Evolutionary conservation across 495 filamentous ascomycete genomes (phyloP).

Genomic region (Astrothelium macrocarpum): DNA sequence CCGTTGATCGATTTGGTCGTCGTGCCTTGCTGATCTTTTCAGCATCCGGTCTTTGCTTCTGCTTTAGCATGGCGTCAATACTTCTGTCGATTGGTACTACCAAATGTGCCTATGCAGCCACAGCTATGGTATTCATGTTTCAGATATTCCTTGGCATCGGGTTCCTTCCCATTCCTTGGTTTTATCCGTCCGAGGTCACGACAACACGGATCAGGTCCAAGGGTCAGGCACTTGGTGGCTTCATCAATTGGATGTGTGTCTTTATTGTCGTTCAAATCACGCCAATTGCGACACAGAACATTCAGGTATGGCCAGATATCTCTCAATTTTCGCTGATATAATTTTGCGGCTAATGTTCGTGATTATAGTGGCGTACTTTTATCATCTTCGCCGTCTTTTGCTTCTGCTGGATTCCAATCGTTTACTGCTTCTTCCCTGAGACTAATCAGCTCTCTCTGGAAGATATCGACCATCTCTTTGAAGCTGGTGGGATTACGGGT

Average conservation of each 20-base stretch:
- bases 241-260: constrained; percentile 43
- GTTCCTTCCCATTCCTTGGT: constrained; percentile 27
- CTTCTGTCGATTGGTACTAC: background rate
- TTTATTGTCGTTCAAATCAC: constrained; percentile 43
- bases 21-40: background rate
- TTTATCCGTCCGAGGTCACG: constrained; percentile 13
- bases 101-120: constrained; percentile 19
- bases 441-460: constrained; percentile 40
- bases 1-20: background rate
- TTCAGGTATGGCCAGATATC: constrained; percentile 19
- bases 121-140: constrained; percentile 35
- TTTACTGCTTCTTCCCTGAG: constrained; percentile 38
- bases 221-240: constrained; percentile 34
- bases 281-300: constrained; percentile 37
- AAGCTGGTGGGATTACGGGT: background rate
- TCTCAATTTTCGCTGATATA: background rate
- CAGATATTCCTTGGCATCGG: constrained; percentile 25
- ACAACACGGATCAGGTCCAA: constrained; percentile 22
- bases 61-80: background rate
- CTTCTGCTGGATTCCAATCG: constrained; percentile 26
- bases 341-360: background rate
- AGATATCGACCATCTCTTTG: constrained; percentile 42
- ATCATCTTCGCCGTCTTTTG: constrained; percentile 42
- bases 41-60: background rate
- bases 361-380: constrained; percentile 34